Evolutionary conservation across 805 yeast species (phyloP), one percentile per base, ranked within the genome.

Genomic region (Candida xiaguanensis): DNA sequence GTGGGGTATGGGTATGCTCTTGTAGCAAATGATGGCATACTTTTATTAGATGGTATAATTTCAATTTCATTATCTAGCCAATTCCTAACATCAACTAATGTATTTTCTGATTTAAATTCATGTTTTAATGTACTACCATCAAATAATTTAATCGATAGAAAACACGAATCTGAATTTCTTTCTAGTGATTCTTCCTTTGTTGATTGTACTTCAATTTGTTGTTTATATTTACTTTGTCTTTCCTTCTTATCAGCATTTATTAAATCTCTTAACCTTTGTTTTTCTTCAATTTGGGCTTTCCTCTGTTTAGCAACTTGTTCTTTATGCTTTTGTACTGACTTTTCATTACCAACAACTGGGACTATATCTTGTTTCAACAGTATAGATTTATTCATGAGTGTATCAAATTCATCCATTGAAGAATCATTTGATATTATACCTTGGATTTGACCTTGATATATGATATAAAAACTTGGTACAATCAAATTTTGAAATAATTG

Each of bases 41-140:
- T 47, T 24, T 62, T 68, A 2, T 70, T 66, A 44, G 74, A 74
- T 1, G 75, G 67, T 2, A 62, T 52, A 9, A 60, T 49, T 33
- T 52, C 53, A 3, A 46, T 41, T 15, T 50, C 50, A 38, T 71
- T 68, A 42, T 80, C 80, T 8, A 85, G 59, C 79, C 82, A 81
- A 14, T 56, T 59, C 38, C 95, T 66, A 3, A 87, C 89, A 33
- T 70, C 73, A 14, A 61, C 61, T 26, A 87, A 63, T 1, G 76
- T 74, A 8, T 71, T 66, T 2, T 48, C 42, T 1, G 73, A 56
- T 1, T 52, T 43, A 48, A 86, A 85, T 16, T 65, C 65, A 34
- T 76, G 70, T 39, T 70, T 73, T 3, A 82, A 41, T 1, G 83
- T 65, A 9, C 67, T 63, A 0, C 95, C 91, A 58, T 86, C 84